phyloP scores from a whole-genome alignment of 352 stramenopile genomes.

The Pythium rhizo-oryzae region DNA sequence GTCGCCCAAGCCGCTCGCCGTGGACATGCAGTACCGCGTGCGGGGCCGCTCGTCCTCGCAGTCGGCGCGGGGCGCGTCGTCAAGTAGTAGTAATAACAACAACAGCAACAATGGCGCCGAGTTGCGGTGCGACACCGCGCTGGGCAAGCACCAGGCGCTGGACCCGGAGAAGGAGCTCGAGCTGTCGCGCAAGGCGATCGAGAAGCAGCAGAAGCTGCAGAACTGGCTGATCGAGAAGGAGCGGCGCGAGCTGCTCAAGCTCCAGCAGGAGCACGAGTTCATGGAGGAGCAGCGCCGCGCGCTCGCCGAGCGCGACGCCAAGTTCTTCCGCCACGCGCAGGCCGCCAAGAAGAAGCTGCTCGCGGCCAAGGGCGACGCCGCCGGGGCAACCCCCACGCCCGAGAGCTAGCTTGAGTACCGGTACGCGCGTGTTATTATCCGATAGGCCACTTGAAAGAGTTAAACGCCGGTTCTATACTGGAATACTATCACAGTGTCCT shows the following conservation, averaged over 20 bases:
- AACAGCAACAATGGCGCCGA: conserved; percentile 39
- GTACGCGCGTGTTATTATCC: too few species aligned
- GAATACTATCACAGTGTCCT: too few species aligned
- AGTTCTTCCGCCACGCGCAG: conserved; percentile 77
- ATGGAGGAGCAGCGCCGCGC: conserved; percentile 71
- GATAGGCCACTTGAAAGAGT: too few species aligned
- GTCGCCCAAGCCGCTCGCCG: conserved; percentile 26
- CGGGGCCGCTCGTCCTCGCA: conserved; percentile 43
- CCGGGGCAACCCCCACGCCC: too few species aligned
- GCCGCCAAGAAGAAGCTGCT: conserved; percentile 71
- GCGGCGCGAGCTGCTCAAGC: conserved; percentile 74
- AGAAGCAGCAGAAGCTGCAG: conserved; percentile 90
- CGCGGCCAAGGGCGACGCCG: conserved; percentile 13
- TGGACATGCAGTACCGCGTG: conserved; percentile 68
- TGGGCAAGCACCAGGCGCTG: conserved; percentile 21
- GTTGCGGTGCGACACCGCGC: conserved; percentile 7
- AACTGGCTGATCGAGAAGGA: conserved; percentile 92
- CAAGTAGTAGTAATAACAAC: conserved; percentile 30
- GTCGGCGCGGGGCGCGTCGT: conserved; percentile 7
- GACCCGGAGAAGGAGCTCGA: conserved; percentile 70
- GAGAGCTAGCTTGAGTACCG: neutral
- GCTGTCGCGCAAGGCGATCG: conserved; percentile 77
- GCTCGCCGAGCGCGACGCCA: conserved; percentile 69
- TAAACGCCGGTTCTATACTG: too few species aligned
- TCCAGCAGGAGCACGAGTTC: conserved; percentile 78